Base-by-base conservation (phyloP, 805 yeast genomes). In the Sugiyamaella floridensis region DNA sequence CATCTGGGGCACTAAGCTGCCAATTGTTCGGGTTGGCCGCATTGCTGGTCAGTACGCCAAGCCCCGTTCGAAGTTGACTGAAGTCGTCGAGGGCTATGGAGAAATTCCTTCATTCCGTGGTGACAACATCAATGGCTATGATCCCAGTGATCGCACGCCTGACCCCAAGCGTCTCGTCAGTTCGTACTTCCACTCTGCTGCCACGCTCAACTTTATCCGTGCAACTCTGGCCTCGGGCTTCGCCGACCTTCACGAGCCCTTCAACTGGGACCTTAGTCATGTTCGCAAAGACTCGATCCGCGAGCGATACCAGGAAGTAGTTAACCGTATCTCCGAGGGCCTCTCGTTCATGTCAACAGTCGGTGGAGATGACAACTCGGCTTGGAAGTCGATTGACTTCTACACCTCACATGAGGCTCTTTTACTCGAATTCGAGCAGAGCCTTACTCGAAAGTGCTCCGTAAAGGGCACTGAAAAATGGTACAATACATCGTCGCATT, bases 11-110 rank as follows among this genome's bases (percentile, higher is more conserved):
- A 60, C 67, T 2, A 62, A 67, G 40, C 60, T 71, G 45, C 76
- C 76, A 1, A 60, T 72, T 14, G 67, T 70, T 15, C 62, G 76
- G 19, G 67, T 72, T 29, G 76, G 73, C 12, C 67, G 76, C 18
- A 71, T 72, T 45, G 76, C 76, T 1, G 76, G 76, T 8, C 76
- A 72, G 57, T 72, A 71, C 56, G 76, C 76, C 12, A 72, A 72
- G 60, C 76, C 76, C 1, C 63, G 76, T 19, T 70, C 74, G n/a
- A 72, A 71, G 56, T 60, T 68, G 45, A 72, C 75, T 14, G 76
- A 72, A 55, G 65, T 60, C n/a, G 68, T 69, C 6, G 65, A 70
- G 32, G 76, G 76, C 14, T 58, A 57, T 41, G 65, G 65, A 32
- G 70, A 67, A 44, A 64, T 71, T 48, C 71, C 72, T 9, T 69